Conservation (phyloP, 2,329 filamentous ascomycete species). For the Lachnum nothofagi region DNA sequence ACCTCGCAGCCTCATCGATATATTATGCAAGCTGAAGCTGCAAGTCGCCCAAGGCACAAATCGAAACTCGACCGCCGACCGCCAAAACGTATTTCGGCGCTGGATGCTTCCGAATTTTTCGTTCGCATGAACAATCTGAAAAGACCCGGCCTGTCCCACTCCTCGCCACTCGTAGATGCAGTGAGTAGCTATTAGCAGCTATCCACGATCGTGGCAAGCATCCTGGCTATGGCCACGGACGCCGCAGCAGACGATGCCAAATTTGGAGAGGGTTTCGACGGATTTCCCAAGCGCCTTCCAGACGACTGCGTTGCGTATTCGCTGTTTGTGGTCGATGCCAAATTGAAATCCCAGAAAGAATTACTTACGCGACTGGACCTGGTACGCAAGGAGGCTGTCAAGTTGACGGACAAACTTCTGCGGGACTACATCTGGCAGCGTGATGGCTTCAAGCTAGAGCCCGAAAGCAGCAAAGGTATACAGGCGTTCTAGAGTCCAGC, state of each 20-base stretch:
- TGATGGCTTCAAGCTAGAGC: constrained; percentile 63
- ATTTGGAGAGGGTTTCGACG: constrained; percentile 57
- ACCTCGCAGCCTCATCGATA: too few relatives aligned
- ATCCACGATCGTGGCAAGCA: too few relatives aligned
- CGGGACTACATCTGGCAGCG: constrained; percentile 94
- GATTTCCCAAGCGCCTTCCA: constrained; percentile 59
- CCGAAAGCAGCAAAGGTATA: constrained; percentile 54
- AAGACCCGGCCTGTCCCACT: too few relatives aligned
- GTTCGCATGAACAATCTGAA: too few relatives aligned
- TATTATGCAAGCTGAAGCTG: too few relatives aligned
- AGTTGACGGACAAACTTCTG: constrained; percentile 60
- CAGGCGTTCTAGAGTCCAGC: constrained; percentile 1
- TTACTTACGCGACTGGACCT: constrained; percentile 62
- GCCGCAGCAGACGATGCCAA: constrained; percentile 51
- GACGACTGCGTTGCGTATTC: constrained; percentile 86
- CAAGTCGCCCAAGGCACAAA: too few relatives aligned
- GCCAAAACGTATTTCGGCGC: too few relatives aligned
- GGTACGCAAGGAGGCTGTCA: constrained; percentile 63
- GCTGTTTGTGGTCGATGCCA: constrained; percentile 63
- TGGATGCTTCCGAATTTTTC: too few relatives aligned
- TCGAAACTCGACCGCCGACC: too few relatives aligned
- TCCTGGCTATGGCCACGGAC: constrained; percentile 32
- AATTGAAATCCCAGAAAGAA: constrained; percentile 47
- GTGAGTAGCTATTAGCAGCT: too few relatives aligned
- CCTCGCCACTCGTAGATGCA: too few relatives aligned